A percentile compares a stretch with the other conserved stretches of the same genome.
Evolutionary conservation across 371 early-diverging fungal species (phyloP).

Genomic region (Phascolomyces articulosus): DNA sequence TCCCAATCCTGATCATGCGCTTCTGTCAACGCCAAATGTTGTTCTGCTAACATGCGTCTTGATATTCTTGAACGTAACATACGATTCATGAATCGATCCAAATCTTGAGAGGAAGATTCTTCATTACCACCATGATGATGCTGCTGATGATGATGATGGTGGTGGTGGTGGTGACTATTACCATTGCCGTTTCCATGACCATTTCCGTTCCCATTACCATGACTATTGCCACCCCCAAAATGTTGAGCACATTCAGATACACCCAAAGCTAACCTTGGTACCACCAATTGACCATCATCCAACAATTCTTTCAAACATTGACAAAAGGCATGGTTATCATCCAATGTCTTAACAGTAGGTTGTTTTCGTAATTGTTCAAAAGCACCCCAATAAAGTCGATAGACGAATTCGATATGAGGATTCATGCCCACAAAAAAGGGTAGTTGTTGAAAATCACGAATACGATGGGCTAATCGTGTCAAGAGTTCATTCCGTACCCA

Average conservation of each 20-base stretch:
- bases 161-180: too few relatives aligned
- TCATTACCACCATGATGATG: too few relatives aligned
- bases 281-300: constrained; percentile 78
- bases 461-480: constrained; percentile 90
- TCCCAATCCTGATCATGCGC: constrained; percentile 56
- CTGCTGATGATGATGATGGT: too few relatives aligned
- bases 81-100: constrained; percentile 87
- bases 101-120: constrained; percentile 30
- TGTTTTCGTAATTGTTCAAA: constrained; percentile 79
- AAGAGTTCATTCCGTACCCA: constrained; percentile 91
- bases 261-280: constrained; percentile 86
- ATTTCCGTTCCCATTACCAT: too few relatives aligned
- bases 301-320: constrained; percentile 69
- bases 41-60: constrained; percentile 90
- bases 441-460: constrained; percentile 85
- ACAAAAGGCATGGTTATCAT: constrained; percentile 81
- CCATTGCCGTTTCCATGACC: too few relatives aligned
- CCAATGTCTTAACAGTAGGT: constrained; percentile 66
- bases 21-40: constrained; percentile 84
- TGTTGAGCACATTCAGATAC: constrained; percentile 77
- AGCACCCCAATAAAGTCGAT: constrained; percentile 89
- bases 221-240: constrained; percentile 10
- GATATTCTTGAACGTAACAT: constrained; percentile 92
- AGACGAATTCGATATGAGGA: constrained; percentile 86
- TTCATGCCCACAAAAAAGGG: constrained; percentile 94